Base-by-base conservation (phyloP, 2,329 filamentous ascomycete species). In the Cytospora mali region DNA sequence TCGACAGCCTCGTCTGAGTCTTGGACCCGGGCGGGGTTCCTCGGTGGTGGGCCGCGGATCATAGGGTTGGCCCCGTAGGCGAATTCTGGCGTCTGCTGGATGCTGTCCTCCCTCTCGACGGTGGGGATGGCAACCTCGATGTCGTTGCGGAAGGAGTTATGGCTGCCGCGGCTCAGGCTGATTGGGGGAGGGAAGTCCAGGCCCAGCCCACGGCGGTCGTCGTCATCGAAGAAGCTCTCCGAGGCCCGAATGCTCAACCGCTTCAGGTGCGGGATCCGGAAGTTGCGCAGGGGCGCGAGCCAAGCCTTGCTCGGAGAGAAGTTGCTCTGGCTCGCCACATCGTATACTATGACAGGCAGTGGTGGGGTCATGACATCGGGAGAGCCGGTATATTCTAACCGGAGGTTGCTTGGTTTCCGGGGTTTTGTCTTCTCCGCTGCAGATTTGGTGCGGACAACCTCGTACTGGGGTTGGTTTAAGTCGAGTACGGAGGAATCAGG, bases 111-210 rank as follows among this genome's bases (percentile, higher is more conserved):
- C 10, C 66, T 59, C 16, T 62, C 50, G 25, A 70, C 58, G 6
- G 68, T 65, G 4, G 72, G 72, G 11, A 75, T 70, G 42, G 68
- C 68, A 57, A 71, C 66, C 29, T 75, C 70, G n/a, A 75, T 55
- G 9, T 61, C 67, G 48, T 69, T 70, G 16, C 71, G 68, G 58
- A 72, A 75, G 1, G 70, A 70, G 42, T 62, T 62, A 21, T 68
- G 64, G 25, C 66, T 68, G 28, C 65, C 64, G 14, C 64, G 68
- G 18, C 66, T 67, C 14, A 68, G 64, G 1, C 67, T 61, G 39
- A 58, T 52, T 29, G 63, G 9, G 49, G 67, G 23, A 60, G 51
- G 23, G 65, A 68, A 48, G 33, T 66, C 59, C 46, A 64, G 49
- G 29, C 62, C 28, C 61, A 58, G 33, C 57, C 63, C 54, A 10